A percentile compares a stretch with the other conserved stretches of the same genome.
phyloP scores from a whole-genome alignment of 176 grass and related monocot species.

The Rhipidocladum racemiflorum region DNA sequence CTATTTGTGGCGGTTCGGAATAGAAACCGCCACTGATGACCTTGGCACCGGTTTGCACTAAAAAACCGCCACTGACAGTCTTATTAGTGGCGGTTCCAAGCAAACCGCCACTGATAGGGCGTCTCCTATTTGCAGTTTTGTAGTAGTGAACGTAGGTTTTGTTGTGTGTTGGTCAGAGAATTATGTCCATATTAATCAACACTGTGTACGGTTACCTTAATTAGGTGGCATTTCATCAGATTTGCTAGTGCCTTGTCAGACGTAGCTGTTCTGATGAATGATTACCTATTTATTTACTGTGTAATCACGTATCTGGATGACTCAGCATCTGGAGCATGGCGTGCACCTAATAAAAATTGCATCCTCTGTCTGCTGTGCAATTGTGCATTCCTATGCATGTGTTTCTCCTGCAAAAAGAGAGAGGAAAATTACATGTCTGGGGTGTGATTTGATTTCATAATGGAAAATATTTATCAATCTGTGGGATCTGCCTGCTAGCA shows the following conservation, averaged over 20 bases:
- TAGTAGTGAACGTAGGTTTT: not conserved
- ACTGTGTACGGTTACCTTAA: not conserved
- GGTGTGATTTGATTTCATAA: not conserved
- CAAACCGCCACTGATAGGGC: no score
- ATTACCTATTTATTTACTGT: not conserved
- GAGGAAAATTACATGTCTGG: not conserved
- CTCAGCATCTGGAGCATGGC: not conserved
- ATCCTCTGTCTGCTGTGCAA: not conserved
- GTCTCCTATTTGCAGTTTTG: no score
- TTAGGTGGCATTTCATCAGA: not conserved
- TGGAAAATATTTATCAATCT: not conserved
- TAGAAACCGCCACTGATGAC: no score
- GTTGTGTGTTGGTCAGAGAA: no score
- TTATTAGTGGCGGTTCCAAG: no score
- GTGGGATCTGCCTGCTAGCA: not conserved
- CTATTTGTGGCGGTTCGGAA: no score
- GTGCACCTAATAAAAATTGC: not conserved
- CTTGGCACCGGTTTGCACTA: no score
- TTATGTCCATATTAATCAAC: no score
- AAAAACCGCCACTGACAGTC: no score
- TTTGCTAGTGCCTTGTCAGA: not conserved
- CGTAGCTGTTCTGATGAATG: not conserved
- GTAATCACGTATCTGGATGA: not conserved
- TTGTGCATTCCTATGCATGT: not conserved
- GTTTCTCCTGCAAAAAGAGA: not conserved